Evolutionary conservation across 1,284 basidiomycete genomes (phyloP).

Genomic region (Marasmius oreades): DNA sequence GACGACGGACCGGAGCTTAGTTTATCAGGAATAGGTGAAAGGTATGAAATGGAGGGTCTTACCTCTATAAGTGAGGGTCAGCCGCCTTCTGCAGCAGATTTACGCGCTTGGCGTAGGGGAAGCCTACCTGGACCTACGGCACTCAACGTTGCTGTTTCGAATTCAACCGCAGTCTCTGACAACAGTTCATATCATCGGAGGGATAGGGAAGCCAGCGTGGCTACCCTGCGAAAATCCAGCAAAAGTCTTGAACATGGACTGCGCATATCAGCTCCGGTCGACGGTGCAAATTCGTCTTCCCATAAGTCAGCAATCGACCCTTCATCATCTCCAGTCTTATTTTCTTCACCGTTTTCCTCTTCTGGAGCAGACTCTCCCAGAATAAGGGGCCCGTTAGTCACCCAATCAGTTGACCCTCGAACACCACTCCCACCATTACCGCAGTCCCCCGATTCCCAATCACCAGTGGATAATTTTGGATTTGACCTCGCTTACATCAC

Average conservation of each 20-base stretch:
- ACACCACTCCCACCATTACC: not conserved
- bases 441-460: not conserved
- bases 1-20: constrained; percentile 33
- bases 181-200: constrained; percentile 19
- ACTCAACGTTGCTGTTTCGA: constrained; percentile 4
- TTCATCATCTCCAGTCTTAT: not conserved
- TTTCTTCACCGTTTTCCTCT: constrained; percentile 4
- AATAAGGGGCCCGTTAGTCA: not conserved
- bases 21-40: constrained; percentile 26
- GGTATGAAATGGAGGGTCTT: constrained; percentile 14
- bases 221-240: constrained; percentile 50
- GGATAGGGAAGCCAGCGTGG: constrained; percentile 45
- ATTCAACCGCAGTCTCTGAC: constrained; percentile 16
- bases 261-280: constrained; percentile 14
- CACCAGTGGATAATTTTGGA: not conserved
- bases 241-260: constrained; percentile 49
- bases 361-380: not conserved
- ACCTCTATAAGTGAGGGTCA: not conserved
- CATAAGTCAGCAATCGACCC: not conserved
- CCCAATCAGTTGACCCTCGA: not conserved
- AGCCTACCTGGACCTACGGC: constrained; percentile 42
- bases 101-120: constrained; percentile 24
- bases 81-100: not conserved
- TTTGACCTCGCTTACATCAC: constrained; percentile 14
- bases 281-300: not conserved